Evolutionary conservation across 768 basidiomycete species (phyloP).

Genomic region (Cystobasidium onofrii): DNA sequence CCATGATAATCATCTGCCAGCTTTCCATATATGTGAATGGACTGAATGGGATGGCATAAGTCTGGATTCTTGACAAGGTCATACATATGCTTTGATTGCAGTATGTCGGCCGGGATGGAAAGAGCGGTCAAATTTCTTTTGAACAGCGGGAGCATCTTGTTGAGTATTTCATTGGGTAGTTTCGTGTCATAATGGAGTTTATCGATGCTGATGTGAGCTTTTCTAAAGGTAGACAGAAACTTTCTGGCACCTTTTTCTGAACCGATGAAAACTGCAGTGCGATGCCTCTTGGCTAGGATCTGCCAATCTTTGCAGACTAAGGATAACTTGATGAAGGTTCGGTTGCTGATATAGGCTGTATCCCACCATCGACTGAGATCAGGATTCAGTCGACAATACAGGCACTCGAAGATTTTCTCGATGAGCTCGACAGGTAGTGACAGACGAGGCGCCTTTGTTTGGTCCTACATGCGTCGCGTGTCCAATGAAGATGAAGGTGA

Average conservation of each 20-base stretch:
- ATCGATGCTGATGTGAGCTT: not conserved
- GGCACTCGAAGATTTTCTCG: not conserved
- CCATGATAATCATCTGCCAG: not conserved
- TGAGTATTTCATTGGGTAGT: not conserved
- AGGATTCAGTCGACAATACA: not conserved
- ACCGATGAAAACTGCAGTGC: not conserved
- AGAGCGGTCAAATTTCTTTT: not conserved
- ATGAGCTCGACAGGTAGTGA: not conserved
- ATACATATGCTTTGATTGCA: not conserved
- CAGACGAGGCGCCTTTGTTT: not conserved
- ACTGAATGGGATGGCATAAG: not conserved
- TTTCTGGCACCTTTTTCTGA: not conserved
- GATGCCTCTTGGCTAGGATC: not conserved
- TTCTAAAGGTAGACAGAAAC: not conserved
- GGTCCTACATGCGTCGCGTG: not conserved
- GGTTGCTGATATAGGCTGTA: not conserved
- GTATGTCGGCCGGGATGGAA: not conserved
- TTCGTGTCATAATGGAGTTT: not conserved
- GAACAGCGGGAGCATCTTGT: not conserved
- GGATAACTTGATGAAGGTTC: not conserved
- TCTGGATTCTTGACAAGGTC: not conserved
- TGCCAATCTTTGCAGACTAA: slow-evolving; percentile 12
- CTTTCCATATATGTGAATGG: not conserved
- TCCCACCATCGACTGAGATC: not conserved
- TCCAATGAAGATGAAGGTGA: not conserved